Evolutionary conservation across 208 protist genomes (phyloP).

Genomic region (Borovskyia barvae): DNA sequence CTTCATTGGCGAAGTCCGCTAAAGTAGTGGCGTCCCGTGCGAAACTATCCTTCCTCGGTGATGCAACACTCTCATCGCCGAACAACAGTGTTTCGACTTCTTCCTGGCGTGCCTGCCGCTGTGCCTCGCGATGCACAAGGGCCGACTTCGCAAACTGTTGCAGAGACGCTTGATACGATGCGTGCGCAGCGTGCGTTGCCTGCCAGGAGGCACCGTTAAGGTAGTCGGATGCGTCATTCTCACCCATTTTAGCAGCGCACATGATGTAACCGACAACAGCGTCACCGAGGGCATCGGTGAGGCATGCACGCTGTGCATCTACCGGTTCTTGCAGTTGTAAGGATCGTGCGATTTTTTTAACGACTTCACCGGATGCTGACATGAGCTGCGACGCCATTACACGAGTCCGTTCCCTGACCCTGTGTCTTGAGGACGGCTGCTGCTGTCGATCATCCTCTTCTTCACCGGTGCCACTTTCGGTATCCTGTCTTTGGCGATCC

Average conservation of each 20-base stretch:
- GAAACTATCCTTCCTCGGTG: too few relatives aligned
- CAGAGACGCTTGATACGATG: conserved; percentile 19
- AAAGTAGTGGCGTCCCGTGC: neutral
- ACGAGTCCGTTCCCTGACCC: neutral
- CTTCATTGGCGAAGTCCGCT: conserved; percentile 6
- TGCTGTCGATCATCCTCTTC: too few relatives aligned
- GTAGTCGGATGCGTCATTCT: conserved; percentile 11
- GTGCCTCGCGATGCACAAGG: conserved; percentile 4
- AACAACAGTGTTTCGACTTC: conserved; percentile 35
- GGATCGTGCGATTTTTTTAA: neutral
- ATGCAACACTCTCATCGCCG: neutral
- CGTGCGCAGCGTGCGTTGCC: neutral
- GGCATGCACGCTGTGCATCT: conserved; percentile 5
- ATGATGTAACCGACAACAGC: conserved; percentile 43
- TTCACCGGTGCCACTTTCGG: neutral
- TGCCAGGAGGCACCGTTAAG: conserved; percentile 2
- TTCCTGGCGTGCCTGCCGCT: conserved; percentile 15
- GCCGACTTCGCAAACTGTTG: conserved; percentile 26
- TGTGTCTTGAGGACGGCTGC: too few relatives aligned
- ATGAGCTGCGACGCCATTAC: neutral
- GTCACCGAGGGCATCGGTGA: conserved; percentile 44
- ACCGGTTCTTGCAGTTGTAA: neutral
- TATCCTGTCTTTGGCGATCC: neutral
- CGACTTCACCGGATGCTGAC: conserved; percentile 1
- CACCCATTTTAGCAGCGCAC: conserved; percentile 17